Base-by-base conservation (phyloP, 306 rosid genomes). In the Albizia julibrissin region DNA sequence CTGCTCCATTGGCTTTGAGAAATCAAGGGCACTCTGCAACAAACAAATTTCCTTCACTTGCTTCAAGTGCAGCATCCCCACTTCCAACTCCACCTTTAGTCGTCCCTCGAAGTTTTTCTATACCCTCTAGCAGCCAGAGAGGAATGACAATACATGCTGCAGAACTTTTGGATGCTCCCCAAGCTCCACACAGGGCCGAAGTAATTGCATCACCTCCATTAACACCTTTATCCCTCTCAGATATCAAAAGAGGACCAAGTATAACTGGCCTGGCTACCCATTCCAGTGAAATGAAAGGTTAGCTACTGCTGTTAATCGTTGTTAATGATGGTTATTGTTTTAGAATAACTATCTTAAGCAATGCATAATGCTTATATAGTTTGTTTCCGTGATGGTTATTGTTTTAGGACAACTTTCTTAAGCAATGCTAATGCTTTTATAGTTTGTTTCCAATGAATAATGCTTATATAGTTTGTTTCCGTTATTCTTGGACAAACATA, bases 41-140 rank as follows among this genome's bases (percentile, higher is more conserved):
- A 24, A 88, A 69, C 84, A 92, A 88, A 86, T 58, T 83, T 76
- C 81, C 91, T 78, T 77, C 88, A 10, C 84, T 40, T 82, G 80
- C 89, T 77, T 87, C 90, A 39, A 91, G 86, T 81, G 62, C 83
- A n/a, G 97, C 95, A 61, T 89, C 98, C 49, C 98, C 97, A 19
- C 98, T 94, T 81, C 98, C 98, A 67, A 84, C 82, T 74, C 98
- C 98, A 29, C 98, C 97, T 33, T 43, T 83, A 86, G 42, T 79
- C 72, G 91, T 94, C 76, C 81, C 97, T 64, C 87, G 97, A 46
- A 92, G 98, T 82, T 94, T 81, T 87, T 94, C 98, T 75, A 94
- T 94, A 85, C 97, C 98, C 43, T 87, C 97, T 4, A 90, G 92
- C 83, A 83, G 87, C 86, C 97, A 92, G 80, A 90, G 95, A 80